Evolutionary conservation across 2,329 filamentous ascomycete species (phyloP), one percentile per base, ranked within the genome.

Genomic region (Verticillium nonalfalfae): DNA sequence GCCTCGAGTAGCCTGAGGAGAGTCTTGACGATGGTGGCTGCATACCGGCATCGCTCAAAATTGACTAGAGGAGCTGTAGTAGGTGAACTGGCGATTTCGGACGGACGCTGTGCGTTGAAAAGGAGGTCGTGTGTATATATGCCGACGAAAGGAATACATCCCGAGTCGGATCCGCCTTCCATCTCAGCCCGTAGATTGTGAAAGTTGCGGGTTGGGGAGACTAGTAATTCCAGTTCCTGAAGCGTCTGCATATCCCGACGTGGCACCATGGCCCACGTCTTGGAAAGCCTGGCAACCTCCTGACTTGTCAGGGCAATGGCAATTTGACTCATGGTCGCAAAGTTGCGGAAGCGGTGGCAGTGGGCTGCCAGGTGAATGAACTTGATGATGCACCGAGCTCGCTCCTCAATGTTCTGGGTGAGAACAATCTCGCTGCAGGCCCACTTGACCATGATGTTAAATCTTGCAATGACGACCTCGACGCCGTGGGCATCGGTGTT

Each of bases 381-480:
- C 74, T 95, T 94, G 73, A 90, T 87, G 65, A 95, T 85, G 71
- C 88, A 91, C 40, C 87, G 81, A 26, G 90, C 90, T 59, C 91
- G 83, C 74, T 95, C 91, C 63, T 88, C 85, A 11, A 88, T 75
- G 61, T 87, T 79, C 65, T 88, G 84, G 0, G 90, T 95, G 57
- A 95, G 80, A 9, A 95, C 83, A 66, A 90, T 85, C 73, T 94
- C 90, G 1, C 90, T 94, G 34, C 93, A 84, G 34, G 86, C 88
- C 91, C 91, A 95, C 73, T 94, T 94, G 64, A 93, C 90, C 78
- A 94, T 90, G 65, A 95, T 85, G 73, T 95, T 95, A 79, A 95
- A 95, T 57, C 91, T 88, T 9, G 91, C 90, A 72, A 94, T 90
- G 57, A 93, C 90, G 26, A 95, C 88, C 70, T 94, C 90, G 40